phyloP scores from a whole-genome alignment of 2,329 filamentous ascomycete species.

The Arthrobotrys sinensis region DNA sequence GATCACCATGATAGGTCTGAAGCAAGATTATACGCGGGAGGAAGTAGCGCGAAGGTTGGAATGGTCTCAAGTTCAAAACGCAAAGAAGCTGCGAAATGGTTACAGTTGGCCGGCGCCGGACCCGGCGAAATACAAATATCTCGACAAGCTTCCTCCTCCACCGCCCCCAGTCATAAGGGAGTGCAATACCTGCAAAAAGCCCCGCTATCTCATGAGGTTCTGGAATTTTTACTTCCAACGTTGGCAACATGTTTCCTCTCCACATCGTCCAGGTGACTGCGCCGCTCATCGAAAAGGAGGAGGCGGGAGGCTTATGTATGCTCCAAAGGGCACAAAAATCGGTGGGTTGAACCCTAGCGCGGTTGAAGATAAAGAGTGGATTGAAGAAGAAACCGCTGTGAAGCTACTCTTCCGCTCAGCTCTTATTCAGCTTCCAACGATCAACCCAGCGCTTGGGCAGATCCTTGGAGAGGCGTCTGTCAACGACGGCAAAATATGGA shows the following conservation, averaged over 20 bases:
- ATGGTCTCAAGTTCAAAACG: conserved; percentile 50
- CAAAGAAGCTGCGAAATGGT: conserved; percentile 41
- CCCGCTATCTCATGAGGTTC: conserved; percentile 52
- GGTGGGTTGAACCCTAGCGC: background rate
- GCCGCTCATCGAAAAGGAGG: conserved; percentile 15
- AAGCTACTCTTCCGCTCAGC: conserved; percentile 44
- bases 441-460: conserved; percentile 23
- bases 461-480: conserved; percentile 3
- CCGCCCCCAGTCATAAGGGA: conserved; percentile 49
- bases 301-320: conserved; percentile 51
- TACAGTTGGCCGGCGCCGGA: conserved; percentile 35
- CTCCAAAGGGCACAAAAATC: conserved; percentile 29
- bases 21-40: conserved; percentile 54
- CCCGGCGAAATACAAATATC: conserved; percentile 21
- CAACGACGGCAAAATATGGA: conserved; percentile 1
- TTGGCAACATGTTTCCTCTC: conserved; percentile 51
- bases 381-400: conserved; percentile 48
- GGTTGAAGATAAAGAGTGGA: conserved; percentile 52
- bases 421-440: conserved; percentile 35
- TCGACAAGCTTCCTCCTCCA: conserved; percentile 32
- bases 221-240: conserved; percentile 55
- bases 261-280: conserved; percentile 50
- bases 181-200: conserved; percentile 45
- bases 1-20: conserved; percentile 35
- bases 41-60: conserved; percentile 53